phyloP scores from a whole-genome alignment of 75 land plant species.

The Selaginella tamariscina region DNA sequence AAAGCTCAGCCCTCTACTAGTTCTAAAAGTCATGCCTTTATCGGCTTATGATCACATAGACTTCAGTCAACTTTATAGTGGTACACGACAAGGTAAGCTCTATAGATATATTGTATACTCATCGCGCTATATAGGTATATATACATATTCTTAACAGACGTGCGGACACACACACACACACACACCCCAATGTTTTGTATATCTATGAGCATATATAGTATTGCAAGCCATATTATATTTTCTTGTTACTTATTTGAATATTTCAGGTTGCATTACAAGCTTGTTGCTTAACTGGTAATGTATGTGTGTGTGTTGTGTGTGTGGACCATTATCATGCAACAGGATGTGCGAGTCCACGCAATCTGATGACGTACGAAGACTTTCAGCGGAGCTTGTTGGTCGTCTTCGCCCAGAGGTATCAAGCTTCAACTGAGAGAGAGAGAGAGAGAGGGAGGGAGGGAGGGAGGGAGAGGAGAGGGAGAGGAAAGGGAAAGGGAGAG shows the following conservation, averaged over 20 bases:
- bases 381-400: background rate
- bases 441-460: constrained; percentile 1
- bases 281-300: background rate
- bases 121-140: no score
- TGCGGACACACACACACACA: no score
- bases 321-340: background rate
- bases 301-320: background rate
- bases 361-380: constrained; percentile 5
- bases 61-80: constrained; percentile 39
- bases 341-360: background rate
- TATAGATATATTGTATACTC: no score
- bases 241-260: background rate
- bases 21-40: constrained; percentile 58
- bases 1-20: constrained; percentile 59
- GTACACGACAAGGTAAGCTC: background rate
- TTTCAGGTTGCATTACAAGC: background rate
- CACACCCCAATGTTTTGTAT: no score
- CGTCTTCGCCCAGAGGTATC: background rate
- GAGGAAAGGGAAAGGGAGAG: background rate
- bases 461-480: background rate
- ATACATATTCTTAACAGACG: no score
- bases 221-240: no score
- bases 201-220: no score
- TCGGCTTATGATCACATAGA: constrained; percentile 39
- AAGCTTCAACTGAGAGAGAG: background rate